These are phyloP conservation scores for Postia placenta DNA, from an alignment of 768 basidiomycete species.

Conservation along the genomic window DNA sequence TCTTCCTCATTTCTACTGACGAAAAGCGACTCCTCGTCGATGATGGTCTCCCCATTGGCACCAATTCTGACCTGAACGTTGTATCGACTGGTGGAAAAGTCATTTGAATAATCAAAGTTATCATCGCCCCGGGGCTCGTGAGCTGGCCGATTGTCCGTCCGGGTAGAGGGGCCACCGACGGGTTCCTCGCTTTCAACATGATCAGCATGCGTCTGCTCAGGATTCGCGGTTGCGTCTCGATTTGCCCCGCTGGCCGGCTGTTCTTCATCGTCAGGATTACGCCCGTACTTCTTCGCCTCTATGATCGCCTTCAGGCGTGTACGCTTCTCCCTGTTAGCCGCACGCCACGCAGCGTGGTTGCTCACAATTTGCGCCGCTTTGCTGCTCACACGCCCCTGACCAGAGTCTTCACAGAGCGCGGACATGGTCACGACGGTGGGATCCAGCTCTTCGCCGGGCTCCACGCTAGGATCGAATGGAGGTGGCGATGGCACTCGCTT, in stretches of 20 bases:
- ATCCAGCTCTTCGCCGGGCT: conserved; percentile 73
- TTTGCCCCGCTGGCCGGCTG: conserved; percentile 3
- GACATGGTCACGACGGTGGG: conserved; percentile 86
- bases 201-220: background rate
- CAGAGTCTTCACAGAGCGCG: conserved; percentile 67
- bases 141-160: conserved; percentile 5
- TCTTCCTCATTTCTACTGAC: conserved; percentile 67
- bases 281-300: conserved; percentile 75
- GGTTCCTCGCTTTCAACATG: background rate
- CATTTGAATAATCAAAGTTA: conserved; percentile 66
- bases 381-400: conserved; percentile 72
- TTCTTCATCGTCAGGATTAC: conserved; percentile 42
- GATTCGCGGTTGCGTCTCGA: background rate
- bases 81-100: conserved; percentile 61
- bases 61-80: conserved; percentile 86
- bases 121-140: conserved; percentile 39
- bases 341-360: conserved; percentile 71
- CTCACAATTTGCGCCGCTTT: conserved; percentile 67
- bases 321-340: conserved; percentile 59
- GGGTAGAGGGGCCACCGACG: conserved; percentile 1
- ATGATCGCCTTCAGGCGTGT: conserved; percentile 53
- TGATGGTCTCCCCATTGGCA: conserved; percentile 79
- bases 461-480: conserved; percentile 50
- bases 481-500: conserved; percentile 45
- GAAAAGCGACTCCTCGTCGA: conserved; percentile 80